phyloP scores from a whole-genome alignment of 148 eudicot genomes.

The Drosera capensis region DNA sequence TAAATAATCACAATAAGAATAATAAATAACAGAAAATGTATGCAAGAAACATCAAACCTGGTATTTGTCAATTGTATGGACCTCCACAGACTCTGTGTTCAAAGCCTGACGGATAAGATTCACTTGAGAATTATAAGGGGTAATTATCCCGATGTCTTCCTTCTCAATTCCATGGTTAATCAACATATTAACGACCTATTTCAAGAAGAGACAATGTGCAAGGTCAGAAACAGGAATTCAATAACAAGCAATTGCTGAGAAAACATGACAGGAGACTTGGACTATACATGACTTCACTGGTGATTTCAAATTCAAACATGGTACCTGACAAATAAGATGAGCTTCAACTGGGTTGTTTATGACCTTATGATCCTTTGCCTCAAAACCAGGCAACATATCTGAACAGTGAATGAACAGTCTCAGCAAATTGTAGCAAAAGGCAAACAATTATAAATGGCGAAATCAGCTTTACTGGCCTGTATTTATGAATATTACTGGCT shows the following conservation, averaged over 20 bases:
- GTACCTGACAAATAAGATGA: constrained; percentile 55
- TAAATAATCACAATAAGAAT: neutral
- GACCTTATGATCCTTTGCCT: constrained; percentile 53
- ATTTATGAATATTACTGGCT: constrained; percentile 73
- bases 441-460: constrained; percentile 1
- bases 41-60: constrained; percentile 37
- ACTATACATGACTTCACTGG: neutral
- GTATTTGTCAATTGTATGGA: constrained; percentile 89
- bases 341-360: constrained; percentile 83
- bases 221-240: no score
- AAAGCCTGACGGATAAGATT: constrained; percentile 45
- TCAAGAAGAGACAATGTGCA: no score
- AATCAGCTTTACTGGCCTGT: constrained; percentile 44
- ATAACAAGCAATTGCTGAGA: no score
- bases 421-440: neutral
- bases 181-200: constrained; percentile 45
- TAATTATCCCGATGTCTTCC: constrained; percentile 73
- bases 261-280: no score
- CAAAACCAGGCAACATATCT: constrained; percentile 77
- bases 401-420: constrained; percentile 4
- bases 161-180: constrained; percentile 46
- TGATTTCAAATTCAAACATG: neutral
- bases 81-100: constrained; percentile 50
- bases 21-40: neutral
- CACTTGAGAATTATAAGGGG: constrained; percentile 89